Percentiles rank a stretch among this genome's conserved stretches.
Evolutionary conservation across 176 grass and related monocot species (phyloP).

Genomic region (Carex parvula): DNA sequence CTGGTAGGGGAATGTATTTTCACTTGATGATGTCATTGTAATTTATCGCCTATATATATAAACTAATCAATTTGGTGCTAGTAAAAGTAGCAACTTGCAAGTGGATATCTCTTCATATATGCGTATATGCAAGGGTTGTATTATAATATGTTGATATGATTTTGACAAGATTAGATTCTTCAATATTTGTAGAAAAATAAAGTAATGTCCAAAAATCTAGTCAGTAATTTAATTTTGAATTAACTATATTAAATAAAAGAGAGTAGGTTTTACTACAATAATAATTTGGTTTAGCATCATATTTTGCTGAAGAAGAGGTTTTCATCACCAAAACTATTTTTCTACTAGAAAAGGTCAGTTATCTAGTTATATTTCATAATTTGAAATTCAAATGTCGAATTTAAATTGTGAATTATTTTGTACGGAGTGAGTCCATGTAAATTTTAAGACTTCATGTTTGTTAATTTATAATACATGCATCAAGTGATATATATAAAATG

Average conservation of each 20-base stretch:
- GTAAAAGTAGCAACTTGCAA: neutral
- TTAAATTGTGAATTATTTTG: no score
- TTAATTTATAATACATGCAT: no score
- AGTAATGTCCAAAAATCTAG: neutral
- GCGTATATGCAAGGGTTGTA: neutral
- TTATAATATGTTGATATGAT: slow-evolving; percentile 11
- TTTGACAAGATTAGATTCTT: neutral
- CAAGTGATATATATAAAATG: no score
- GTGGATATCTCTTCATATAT: neutral
- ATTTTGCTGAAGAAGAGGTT: neutral
- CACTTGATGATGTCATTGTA: slow-evolving; percentile 28
- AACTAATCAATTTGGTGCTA: slow-evolving; percentile 11
- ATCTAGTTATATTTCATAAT: neutral
- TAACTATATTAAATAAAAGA: neutral
- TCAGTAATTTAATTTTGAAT: neutral
- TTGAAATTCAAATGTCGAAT: neutral
- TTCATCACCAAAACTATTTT: neutral
- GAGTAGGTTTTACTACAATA: neutral
- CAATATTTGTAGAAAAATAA: neutral
- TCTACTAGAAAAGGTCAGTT: neutral
- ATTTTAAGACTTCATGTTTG: no score
- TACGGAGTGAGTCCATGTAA: no score
- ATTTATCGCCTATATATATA: slow-evolving; percentile 20
- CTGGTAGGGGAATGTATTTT: slow-evolving; percentile 6
- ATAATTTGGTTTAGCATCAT: neutral